Evolutionary conservation across 768 basidiomycete species (phyloP), one percentile per base, ranked within the genome.

Genomic region (Mycena rebaudengoi): DNA sequence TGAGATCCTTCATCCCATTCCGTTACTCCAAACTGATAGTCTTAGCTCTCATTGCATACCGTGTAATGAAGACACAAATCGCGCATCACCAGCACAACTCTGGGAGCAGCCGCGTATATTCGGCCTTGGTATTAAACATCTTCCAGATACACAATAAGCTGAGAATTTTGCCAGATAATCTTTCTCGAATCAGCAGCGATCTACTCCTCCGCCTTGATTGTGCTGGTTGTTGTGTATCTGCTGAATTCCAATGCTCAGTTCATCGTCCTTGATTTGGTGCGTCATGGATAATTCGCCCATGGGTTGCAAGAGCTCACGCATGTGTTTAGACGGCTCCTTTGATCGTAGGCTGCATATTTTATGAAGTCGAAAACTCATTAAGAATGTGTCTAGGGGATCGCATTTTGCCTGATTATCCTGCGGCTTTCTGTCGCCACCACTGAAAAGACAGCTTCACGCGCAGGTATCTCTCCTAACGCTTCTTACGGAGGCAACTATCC

Each of bases 161-260:
- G n/a, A 13, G 13, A 18, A 10, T 8, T 28, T 28, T 40, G 23
- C 7, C 28, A 52, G 56, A 65, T 52, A 4, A 44, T 60, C 20
- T 23, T 65, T 39, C 23, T 65, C 23, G 64, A 65, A 44, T 60
- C 57, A 23, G 64, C 64, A 13, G 57, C 64, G 6, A 46, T 52
- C 20, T 65, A 65, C 48, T 65, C 64, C 14, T 8, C 59, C 10
- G 33, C 57, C 4, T 21, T 65, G 21, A 39, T 52, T 3, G 43
- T 41, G 33, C 52, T 65, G 7, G 26, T 65, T 28, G 40, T 53
- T 6, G 23, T 59, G 13, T 65, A 65, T 32, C 26, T 33, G 8
- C 26, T 65, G 20, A 46, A 40, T 13, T 51, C 30, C 8, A 59
- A 65, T 28, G 40, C 50, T 20, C 64, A 60, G 30, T 65, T 45